These are phyloP conservation scores for Biscogniauxia marginata DNA, from an alignment of 2,329 filamentous ascomycete genomes.

Conservation along the genomic window DNA sequence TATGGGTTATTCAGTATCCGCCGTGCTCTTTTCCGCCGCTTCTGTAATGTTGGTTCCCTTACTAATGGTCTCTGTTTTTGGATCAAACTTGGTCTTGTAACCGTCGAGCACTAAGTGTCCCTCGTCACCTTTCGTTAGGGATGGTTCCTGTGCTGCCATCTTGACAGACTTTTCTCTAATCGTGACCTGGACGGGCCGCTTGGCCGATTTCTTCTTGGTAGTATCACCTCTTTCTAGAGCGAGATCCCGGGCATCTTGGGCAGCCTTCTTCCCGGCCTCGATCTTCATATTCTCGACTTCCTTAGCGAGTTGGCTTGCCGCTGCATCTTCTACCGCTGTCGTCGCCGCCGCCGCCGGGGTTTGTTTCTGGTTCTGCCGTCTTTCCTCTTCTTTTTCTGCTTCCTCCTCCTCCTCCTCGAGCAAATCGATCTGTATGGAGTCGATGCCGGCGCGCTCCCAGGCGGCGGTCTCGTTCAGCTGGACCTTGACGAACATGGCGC, in stretches of 20 bases:
- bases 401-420: constrained; percentile 63
- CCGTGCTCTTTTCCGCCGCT: background rate
- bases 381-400: background rate
- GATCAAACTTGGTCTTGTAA: constrained; percentile 43
- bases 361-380: background rate
- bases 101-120: constrained; percentile 50
- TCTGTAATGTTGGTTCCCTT: constrained; percentile 15
- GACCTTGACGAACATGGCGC: constrained; percentile 82
- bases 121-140: constrained; percentile 34
- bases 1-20: background rate
- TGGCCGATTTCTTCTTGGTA: constrained; percentile 30
- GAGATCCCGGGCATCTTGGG: constrained; percentile 27
- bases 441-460: constrained; percentile 71
- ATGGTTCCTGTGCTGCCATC: constrained; percentile 39
- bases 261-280: constrained; percentile 35
- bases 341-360: no score
- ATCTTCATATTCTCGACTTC: constrained; percentile 44
- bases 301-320: constrained; percentile 22
- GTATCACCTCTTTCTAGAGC: constrained; percentile 33
- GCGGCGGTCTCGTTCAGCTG: constrained; percentile 84
- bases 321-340: background rate
- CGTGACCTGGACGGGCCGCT: constrained; percentile 44
- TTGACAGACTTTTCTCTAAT: constrained; percentile 52
- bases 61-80: constrained; percentile 20
- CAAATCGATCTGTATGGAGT: constrained; percentile 58